These are phyloP conservation scores for Phytophthora hibernalis DNA, from an alignment of 352 stramenopile genomes.

Conservation along the genomic window DNA sequence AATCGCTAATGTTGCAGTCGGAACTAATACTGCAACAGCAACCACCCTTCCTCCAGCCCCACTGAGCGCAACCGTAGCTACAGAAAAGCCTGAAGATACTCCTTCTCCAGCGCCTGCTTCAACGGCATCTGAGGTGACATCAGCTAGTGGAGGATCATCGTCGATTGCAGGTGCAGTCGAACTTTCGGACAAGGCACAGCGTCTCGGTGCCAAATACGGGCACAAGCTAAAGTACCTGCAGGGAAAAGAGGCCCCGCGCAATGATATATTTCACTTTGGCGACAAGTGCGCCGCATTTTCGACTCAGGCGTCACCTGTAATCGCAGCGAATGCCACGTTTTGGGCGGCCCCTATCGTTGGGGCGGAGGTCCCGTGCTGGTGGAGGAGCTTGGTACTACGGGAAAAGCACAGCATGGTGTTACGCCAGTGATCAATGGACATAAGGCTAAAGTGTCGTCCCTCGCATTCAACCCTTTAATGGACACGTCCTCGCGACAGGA, in stretches of 20 bases:
- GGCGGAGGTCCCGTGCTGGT: constrained; percentile 76
- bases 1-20: background rate
- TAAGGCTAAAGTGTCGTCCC: constrained; percentile 64
- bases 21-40: background rate
- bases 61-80: background rate
- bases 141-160: background rate
- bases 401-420: constrained; percentile 54
- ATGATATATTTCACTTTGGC: constrained; percentile 61
- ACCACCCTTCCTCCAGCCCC: background rate
- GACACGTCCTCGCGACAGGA: constrained; percentile 60
- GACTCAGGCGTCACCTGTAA: constrained; percentile 48
- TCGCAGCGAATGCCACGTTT: constrained; percentile 65
- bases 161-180: constrained; percentile 30
- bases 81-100: constrained; percentile 21
- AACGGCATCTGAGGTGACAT: constrained; percentile 11
- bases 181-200: constrained; percentile 70
- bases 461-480: constrained; percentile 73
- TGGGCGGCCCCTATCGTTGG: constrained; percentile 66
- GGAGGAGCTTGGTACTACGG: constrained; percentile 44
- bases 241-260: constrained; percentile 63
- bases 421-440: constrained; percentile 69
- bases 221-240: constrained; percentile 89
- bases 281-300: constrained; percentile 53
- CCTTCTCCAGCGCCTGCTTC: background rate
- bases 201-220: constrained; percentile 70